Evolutionary conservation across 2,329 filamentous ascomycete species (phyloP).

Genomic region (Exophiala calicioides): DNA sequence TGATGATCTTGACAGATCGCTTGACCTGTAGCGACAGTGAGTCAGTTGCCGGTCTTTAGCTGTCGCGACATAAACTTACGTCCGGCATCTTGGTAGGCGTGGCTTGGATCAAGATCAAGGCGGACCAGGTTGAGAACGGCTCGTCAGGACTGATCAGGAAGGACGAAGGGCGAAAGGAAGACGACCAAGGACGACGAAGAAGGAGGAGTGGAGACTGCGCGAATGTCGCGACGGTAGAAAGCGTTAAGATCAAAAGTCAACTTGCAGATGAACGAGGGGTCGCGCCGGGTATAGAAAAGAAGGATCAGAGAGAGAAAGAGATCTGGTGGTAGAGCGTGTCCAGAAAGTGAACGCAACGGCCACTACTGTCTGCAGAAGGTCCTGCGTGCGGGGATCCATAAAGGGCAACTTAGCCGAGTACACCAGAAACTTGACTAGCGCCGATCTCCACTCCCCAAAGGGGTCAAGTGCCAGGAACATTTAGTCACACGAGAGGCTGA

Average conservation of each 20-base stretch:
- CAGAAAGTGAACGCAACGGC: too few relatives aligned
- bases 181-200: too few relatives aligned
- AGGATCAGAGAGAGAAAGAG: too few relatives aligned
- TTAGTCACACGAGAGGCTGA: neutral
- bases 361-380: too few relatives aligned
- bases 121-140: neutral
- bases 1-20: slow-evolving; percentile 88
- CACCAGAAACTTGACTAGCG: neutral
- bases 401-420: slow-evolving; percentile 18
- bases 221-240: too few relatives aligned
- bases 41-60: neutral
- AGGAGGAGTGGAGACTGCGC: too few relatives aligned
- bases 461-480: slow-evolving; percentile 9
- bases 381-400: slow-evolving; percentile 9
- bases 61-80: slow-evolving; percentile 16
- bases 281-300: too few relatives aligned
- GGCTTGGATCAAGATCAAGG: neutral
- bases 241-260: too few relatives aligned
- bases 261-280: too few relatives aligned
- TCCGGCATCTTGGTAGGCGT: slow-evolving; percentile 25
- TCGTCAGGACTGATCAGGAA: too few relatives aligned
- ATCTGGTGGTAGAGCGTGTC: too few relatives aligned
- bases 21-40: slow-evolving; percentile 58
- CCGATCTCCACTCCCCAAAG: neutral
- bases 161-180: too few relatives aligned